Percentiles rank a stretch among this genome's conserved stretches.
Conservation (phyloP, 1,139 yeast genomes). For the Sugiyamaella xylanicola region DNA sequence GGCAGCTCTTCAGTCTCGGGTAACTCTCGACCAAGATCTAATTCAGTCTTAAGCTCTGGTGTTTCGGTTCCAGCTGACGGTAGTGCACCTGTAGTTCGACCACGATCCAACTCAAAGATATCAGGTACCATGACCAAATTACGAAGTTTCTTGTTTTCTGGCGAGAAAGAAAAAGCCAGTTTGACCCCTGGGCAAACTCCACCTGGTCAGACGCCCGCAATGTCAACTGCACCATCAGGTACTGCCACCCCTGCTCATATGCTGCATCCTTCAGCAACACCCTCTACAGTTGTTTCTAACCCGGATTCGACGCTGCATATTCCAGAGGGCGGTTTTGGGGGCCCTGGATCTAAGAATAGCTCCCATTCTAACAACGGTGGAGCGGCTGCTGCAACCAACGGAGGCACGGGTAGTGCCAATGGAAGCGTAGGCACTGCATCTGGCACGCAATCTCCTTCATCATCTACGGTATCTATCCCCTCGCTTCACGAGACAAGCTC, state of each 20-base stretch:
- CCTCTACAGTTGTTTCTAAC: neutral
- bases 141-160: conserved; percentile 27
- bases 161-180: conserved; percentile 10
- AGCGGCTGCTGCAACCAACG: neutral
- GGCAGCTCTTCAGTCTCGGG: neutral
- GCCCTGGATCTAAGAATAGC: neutral
- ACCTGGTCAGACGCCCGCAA: conserved; percentile 3
- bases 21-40: neutral
- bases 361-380: neutral
- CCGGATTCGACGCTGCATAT: neutral
- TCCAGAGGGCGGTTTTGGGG: neutral
- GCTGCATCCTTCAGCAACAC: neutral
- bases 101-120: conserved; percentile 24
- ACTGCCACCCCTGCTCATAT: neutral
- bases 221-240: neutral
- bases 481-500: conserved; percentile 16
- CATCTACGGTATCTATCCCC: conserved; percentile 17
- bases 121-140: conserved; percentile 30
- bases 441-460: conserved; percentile 6
- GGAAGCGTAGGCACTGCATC: neutral
- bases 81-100: conserved; percentile 15
- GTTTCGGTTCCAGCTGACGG: too few species aligned
- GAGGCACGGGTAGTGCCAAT: neutral
- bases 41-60: neutral
- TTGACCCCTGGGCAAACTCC: conserved; percentile 4